Conservation (phyloP, 2,329 filamentous ascomycete species). For the Pseudopyricularia javanii region DNA sequence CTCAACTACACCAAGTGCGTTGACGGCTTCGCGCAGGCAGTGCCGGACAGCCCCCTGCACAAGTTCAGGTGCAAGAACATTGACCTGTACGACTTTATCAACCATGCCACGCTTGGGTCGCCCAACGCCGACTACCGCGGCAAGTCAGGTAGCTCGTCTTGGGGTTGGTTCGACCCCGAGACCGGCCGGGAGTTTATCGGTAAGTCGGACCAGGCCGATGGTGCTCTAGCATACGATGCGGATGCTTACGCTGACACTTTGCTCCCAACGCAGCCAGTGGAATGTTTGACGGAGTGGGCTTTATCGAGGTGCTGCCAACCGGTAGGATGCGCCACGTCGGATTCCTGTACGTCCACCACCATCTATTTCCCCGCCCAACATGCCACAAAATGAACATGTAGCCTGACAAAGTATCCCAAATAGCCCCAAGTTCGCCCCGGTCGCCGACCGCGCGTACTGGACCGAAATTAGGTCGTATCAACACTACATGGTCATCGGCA, state of each 20-base stretch:
- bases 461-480: slow-evolving; percentile 35
- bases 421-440: slow-evolving; percentile 26
- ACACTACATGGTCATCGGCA: slow-evolving; percentile 23
- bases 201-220: slow-evolving; percentile 33
- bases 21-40: not conserved
- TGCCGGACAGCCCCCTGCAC: not conserved
- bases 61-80: slow-evolving; percentile 4
- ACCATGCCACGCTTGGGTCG: slow-evolving; percentile 2
- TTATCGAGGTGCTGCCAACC: slow-evolving; percentile 1
- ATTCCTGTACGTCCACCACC: not conserved
- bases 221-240: not conserved
- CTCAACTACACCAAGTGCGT: slow-evolving; percentile 2
- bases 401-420: slow-evolving; percentile 13
- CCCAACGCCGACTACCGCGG: slow-evolving; percentile 1
- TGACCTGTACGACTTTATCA: slow-evolving; percentile 5
- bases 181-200: slow-evolving; percentile 40
- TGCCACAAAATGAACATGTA: not conserved
- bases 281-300: slow-evolving; percentile 1
- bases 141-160: not conserved
- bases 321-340: slow-evolving; percentile 1
- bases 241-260: not conserved
- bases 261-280: not conserved
- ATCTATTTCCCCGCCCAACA: not conserved
- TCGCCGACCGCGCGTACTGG: slow-evolving; percentile 20
- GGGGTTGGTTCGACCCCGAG: slow-evolving; percentile 35